Evolutionary conservation across 1,284 basidiomycete species (phyloP).

Genomic region (Tremellales sp.): DNA sequence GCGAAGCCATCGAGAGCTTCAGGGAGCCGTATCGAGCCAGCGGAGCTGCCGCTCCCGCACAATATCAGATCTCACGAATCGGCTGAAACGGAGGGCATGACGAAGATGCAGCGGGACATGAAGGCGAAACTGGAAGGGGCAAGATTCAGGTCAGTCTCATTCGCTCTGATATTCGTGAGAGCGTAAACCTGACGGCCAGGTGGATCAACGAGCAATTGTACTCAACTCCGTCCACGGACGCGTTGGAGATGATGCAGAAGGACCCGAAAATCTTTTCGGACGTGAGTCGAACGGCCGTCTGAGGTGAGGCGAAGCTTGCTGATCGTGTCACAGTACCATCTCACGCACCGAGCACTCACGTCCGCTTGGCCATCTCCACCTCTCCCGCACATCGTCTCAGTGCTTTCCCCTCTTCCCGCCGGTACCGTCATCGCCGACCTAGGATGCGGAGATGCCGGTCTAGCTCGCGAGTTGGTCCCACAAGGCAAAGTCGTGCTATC

Average conservation of each 20-base stretch:
- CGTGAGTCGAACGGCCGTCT: too few species aligned
- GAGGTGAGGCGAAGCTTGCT: too few species aligned
- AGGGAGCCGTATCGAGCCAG: background rate
- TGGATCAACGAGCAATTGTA: slow-evolving; percentile 85
- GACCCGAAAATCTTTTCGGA: slow-evolving; percentile 72
- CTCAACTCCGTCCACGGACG: slow-evolving; percentile 69
- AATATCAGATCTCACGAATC: background rate
- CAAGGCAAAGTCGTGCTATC: slow-evolving; percentile 68
- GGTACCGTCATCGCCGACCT: slow-evolving; percentile 82
- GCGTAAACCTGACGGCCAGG: slow-evolving; percentile 48
- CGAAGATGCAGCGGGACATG: slow-evolving; percentile 68
- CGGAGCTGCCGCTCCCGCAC: background rate
- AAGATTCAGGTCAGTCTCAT: slow-evolving; percentile 63
- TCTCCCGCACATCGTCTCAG: slow-evolving; percentile 68
- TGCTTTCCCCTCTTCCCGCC: slow-evolving; percentile 56
- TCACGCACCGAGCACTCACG: slow-evolving; percentile 82
- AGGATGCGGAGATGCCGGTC: slow-evolving; percentile 89
- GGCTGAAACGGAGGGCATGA: slow-evolving; percentile 49
- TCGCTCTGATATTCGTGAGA: slow-evolving; percentile 1
- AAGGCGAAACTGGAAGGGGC: slow-evolving; percentile 75
- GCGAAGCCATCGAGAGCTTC: background rate
- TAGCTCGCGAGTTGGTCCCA: slow-evolving; percentile 69
- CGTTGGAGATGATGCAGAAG: slow-evolving; percentile 72
- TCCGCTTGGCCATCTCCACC: slow-evolving; percentile 88
- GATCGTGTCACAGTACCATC: slow-evolving; percentile 67